Base-by-base conservation (phyloP, 2,329 filamentous ascomycete species). In the Colletotrichum incanum region DNA sequence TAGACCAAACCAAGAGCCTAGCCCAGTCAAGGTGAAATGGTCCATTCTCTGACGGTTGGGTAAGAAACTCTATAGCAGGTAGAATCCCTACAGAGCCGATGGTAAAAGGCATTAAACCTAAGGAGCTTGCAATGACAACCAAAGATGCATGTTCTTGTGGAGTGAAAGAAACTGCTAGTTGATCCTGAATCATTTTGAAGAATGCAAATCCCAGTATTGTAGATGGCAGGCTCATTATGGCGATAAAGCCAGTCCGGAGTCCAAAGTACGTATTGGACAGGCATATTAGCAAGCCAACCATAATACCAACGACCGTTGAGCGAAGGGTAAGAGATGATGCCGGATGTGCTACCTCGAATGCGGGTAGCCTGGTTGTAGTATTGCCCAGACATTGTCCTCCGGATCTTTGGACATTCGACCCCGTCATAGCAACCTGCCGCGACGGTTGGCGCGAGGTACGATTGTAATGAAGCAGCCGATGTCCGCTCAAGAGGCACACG, bases 41-140 rank as follows among this genome's bases (percentile, higher is more conserved):
- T 23, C 59, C 59, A 39, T 62, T 62, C 6, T 50, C 43, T 23
- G 59, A 62, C 16, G 34, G 11, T 2, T 26, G 5, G 2, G 59
- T 62, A 20, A 50, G 59, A 23, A 62, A 62, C n/a, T 62, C 59
- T 43, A 62, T 62, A 7, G 59, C 59, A 12, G 59, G 59, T 2
- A 50, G 31, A 23, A 62, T 62, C 18, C 59, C 59, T 8, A 62
- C 59, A 20, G 59, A 50, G 9, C 45, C 59, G 31, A 62, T 62
- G 1, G 59, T 62, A 5, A 62, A 62, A 50, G 59, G 59, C 59
- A 62, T 62, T 31, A 62, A 39, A 5, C 59, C 43, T n/a, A 62
- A 50, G 4, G 59, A 62, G 59, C 45, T 62, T 23, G 59, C 45
- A 26, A 62, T 23, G 3, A 62, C 59, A 39, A 62, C 59, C 28